phyloP scores from a whole-genome alignment of 1,139 yeast species.

The Pneumocystis oryctolagi region DNA sequence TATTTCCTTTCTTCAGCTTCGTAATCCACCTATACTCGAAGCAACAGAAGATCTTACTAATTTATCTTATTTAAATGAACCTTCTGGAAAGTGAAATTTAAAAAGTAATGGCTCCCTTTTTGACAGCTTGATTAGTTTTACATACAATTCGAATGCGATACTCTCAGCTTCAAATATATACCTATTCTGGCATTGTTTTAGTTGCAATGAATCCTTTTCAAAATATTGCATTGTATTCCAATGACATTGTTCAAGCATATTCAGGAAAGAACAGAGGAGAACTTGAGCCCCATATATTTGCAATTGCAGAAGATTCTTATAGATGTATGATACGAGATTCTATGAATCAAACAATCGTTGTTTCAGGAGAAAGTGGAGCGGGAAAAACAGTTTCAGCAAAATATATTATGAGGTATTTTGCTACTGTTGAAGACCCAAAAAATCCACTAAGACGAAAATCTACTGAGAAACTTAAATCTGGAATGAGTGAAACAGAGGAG shows the following conservation, averaged over 20 bases:
- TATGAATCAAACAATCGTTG: constrained; percentile 87
- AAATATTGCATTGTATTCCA: constrained; percentile 75
- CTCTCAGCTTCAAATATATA: constrained; percentile 76
- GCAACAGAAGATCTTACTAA: constrained; percentile 90
- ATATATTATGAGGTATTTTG: constrained; percentile 93
- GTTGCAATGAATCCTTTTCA: constrained; percentile 96
- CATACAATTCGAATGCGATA: constrained; percentile 34
- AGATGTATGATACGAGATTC: constrained; percentile 77
- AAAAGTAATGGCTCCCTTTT: constrained; percentile 71
- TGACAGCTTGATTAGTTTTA: constrained; percentile 22
- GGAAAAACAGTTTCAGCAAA: constrained; percentile 97
- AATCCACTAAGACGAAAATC: constrained; percentile 22
- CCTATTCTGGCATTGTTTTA: constrained; percentile 91
- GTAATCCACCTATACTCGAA: constrained; percentile 89
- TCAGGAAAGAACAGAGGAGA: constrained; percentile 89
- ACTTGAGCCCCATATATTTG: constrained; percentile 89
- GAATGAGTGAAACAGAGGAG: constrained; percentile 75
- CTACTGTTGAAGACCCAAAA: constrained; percentile 69
- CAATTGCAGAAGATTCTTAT: constrained; percentile 97
- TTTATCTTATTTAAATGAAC: constrained; percentile 84
- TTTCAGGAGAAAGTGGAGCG: constrained; percentile 96
- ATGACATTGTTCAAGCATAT: constrained; percentile 84
- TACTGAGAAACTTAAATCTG: constrained; percentile 23
- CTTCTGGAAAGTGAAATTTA: constrained; percentile 84
- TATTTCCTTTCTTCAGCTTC: constrained; percentile 49